Evolutionary conservation across 2,329 filamentous ascomycete genomes (phyloP).

Genomic region (Ophiostoma ulmi): DNA sequence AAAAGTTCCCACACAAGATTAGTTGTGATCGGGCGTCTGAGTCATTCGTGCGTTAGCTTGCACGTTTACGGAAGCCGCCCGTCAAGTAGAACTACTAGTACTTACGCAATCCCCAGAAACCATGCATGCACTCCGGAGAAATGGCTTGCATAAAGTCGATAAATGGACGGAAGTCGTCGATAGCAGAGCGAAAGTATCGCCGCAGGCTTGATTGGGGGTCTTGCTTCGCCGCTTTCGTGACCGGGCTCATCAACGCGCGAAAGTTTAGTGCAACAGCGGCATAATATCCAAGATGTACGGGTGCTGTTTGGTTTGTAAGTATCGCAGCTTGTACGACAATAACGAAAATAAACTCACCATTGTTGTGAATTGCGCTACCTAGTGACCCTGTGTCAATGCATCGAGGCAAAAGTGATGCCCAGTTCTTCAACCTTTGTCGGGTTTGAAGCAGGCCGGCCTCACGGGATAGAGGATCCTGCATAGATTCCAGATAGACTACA

Average conservation of each 20-base stretch:
- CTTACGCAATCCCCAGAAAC: slow-evolving; percentile 44
- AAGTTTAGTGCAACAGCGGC: neutral
- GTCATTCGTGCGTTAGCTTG: neutral
- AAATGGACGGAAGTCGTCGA: slow-evolving; percentile 38
- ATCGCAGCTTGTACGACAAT: neutral
- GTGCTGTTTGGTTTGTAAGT: neutral
- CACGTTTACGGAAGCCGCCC: neutral
- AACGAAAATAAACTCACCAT: slow-evolving; percentile 23
- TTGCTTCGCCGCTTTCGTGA: neutral
- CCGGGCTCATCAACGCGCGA: neutral
- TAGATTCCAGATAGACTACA: slow-evolving; percentile 1
- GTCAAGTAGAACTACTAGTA: slow-evolving; percentile 20
- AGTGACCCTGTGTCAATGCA: slow-evolving; percentile 33
- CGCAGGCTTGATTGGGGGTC: neutral
- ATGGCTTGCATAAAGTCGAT: slow-evolving; percentile 37
- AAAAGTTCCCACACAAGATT: neutral
- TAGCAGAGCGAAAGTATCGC: slow-evolving; percentile 35
- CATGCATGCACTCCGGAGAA: slow-evolving; percentile 36
- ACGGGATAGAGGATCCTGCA: neutral
- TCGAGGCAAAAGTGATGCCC: slow-evolving; percentile 37
- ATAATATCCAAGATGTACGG: neutral
- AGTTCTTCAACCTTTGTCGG: slow-evolving; percentile 34
- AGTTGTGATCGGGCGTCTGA: slow-evolving; percentile 3
- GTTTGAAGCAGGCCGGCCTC: slow-evolving; percentile 22
- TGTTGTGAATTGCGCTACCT: slow-evolving; percentile 23